Conservation (phyloP, 768 basidiomycete genomes). For the Lentinula boryana region DNA sequence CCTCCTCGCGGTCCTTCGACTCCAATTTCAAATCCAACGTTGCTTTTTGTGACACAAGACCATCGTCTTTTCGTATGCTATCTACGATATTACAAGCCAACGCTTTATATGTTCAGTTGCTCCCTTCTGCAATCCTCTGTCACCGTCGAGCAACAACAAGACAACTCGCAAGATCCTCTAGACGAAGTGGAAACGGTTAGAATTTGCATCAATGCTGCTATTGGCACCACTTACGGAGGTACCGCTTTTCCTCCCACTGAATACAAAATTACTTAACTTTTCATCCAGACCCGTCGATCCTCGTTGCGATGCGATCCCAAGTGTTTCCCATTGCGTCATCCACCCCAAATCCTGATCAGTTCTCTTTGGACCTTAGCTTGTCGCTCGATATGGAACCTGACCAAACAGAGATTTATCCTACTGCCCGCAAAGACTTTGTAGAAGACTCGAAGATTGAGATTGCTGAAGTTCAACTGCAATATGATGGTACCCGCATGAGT, state of each 20-base stretch:
- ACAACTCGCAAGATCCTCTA: conserved; percentile 21
- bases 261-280: conserved; percentile 1
- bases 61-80: conserved; percentile 52
- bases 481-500: conserved; percentile 41
- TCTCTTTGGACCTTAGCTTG: conserved; percentile 38
- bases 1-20: conserved; percentile 53
- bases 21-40: conserved; percentile 45
- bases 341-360: conserved; percentile 16
- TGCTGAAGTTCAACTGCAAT: conserved; percentile 50
- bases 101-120: conserved; percentile 42
- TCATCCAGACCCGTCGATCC: conserved; percentile 42
- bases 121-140: conserved; percentile 36
- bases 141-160: conserved; percentile 27
- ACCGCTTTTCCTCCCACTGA: conserved; percentile 4
- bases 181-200: conserved; percentile 31
- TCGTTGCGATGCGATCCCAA: conserved; percentile 60
- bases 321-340: conserved; percentile 32
- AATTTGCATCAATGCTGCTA: conserved; percentile 51
- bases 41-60: conserved; percentile 62
- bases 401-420: conserved; percentile 19
- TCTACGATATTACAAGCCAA: conserved; percentile 36
- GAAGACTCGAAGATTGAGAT: conserved; percentile 58
- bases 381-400: conserved; percentile 24
- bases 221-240: conserved; percentile 61
- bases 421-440: conserved; percentile 50